A percentile compares a stretch with the other conserved stretches of the same genome.
These are phyloP conservation scores for Lachancea quebecensis DNA, from an alignment of 805 yeast species.

Conservation along the genomic window DNA sequence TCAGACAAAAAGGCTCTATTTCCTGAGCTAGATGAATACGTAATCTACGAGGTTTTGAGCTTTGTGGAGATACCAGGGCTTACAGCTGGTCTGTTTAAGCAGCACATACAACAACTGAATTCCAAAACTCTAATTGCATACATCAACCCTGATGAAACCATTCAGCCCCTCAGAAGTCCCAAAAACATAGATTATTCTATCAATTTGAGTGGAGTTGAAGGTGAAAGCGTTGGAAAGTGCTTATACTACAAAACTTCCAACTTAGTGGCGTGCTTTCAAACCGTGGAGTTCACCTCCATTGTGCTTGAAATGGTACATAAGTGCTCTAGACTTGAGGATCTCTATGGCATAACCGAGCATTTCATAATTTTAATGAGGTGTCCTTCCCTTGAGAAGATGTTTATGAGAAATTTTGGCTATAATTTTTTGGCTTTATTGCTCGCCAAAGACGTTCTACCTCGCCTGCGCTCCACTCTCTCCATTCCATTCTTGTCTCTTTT, in stretches of 20 bases:
- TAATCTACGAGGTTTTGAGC: conserved; percentile 14
- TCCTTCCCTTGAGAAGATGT: conserved; percentile 12
- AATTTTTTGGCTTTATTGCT: conserved; percentile 17
- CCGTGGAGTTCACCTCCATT: conserved; percentile 14
- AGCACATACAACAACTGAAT: conserved; percentile 14
- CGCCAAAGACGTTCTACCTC: conserved; percentile 4
- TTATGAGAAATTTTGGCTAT: conserved; percentile 19
- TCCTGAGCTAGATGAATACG: conserved; percentile 12
- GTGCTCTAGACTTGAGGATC: conserved; percentile 9
- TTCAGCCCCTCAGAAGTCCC: background rate
- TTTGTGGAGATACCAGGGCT: conserved; percentile 8
- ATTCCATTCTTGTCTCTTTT: conserved; percentile 44
- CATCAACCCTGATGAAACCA: conserved; percentile 17
- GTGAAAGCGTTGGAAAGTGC: conserved; percentile 12
- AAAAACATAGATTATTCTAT: background rate
- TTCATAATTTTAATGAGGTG: conserved; percentile 15
- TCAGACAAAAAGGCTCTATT: background rate
- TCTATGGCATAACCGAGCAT: conserved; percentile 15
- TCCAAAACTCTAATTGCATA: conserved; percentile 14
- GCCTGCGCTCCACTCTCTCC: conserved; percentile 24
- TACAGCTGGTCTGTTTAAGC: conserved; percentile 2
- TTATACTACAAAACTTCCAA: conserved; percentile 14
- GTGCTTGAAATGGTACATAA: conserved; percentile 14
- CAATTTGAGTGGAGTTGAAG: background rate
- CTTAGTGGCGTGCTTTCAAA: conserved; percentile 15